phyloP scores from a whole-genome alignment of 257 asterid genomes.

The Rhazya stricta region DNA sequence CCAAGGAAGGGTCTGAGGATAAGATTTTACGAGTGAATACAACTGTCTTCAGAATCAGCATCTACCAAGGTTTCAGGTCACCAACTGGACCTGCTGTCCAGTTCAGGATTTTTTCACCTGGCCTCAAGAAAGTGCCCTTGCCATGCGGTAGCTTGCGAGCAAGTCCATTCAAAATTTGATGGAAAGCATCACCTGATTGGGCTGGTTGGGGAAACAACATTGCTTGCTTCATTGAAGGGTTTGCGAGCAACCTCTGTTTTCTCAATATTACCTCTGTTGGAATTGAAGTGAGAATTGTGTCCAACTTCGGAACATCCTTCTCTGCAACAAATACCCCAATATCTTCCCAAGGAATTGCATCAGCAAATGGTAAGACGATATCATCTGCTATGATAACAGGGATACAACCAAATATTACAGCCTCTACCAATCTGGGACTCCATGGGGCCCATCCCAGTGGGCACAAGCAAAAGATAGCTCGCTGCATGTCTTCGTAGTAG shows the following conservation, averaged over 20 bases:
- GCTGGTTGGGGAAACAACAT: conserved; percentile 85
- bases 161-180: conserved; percentile 77
- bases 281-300: conserved; percentile 71
- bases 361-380: conserved; percentile 86
- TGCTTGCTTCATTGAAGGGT: conserved; percentile 93
- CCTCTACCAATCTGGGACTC: conserved; percentile 94
- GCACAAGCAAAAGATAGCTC: conserved; percentile 81
- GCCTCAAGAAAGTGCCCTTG: conserved; percentile 38
- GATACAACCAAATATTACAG: conserved; percentile 84
- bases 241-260: conserved; percentile 75
- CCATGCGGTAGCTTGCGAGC: conserved; percentile 82
- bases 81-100: conserved; percentile 88
- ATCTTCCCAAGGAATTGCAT: conserved; percentile 96
- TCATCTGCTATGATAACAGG: conserved; percentile 94
- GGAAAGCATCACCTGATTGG: conserved; percentile 83
- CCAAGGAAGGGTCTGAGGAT: background rate
- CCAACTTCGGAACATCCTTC: conserved; percentile 75
- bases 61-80: conserved; percentile 82
- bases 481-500: conserved; percentile 89
- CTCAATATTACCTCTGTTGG: conserved; percentile 61
- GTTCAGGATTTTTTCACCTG: conserved; percentile 60
- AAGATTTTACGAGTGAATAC: background rate
- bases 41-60: background rate
- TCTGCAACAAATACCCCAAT: conserved; percentile 79
- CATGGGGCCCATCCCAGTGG: conserved; percentile 99